Evolutionary conservation across 2,329 filamentous ascomycete genomes (phyloP).

Genomic region (Cryphonectria naterciae): DNA sequence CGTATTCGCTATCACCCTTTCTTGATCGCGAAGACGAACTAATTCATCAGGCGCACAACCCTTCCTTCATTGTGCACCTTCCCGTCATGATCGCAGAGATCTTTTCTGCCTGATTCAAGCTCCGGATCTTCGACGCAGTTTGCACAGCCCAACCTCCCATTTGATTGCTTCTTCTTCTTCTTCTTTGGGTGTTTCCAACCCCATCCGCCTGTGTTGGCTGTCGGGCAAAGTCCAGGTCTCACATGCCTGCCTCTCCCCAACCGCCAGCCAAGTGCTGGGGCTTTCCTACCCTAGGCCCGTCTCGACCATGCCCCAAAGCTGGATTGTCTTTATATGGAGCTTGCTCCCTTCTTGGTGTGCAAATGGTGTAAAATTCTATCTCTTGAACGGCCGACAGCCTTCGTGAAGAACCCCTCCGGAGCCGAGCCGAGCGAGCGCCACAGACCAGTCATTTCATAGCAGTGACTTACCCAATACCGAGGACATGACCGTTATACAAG

Average conservation of each 20-base stretch:
- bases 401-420: not conserved
- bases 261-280: not conserved
- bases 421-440: not conserved
- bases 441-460: conserved; percentile 9
- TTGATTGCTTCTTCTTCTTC: not conserved
- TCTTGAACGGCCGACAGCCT: not conserved
- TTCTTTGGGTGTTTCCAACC: not conserved
- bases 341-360: not conserved
- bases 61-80: not conserved
- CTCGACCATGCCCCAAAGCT: not conserved
- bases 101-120: not conserved
- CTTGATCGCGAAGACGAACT: not conserved
- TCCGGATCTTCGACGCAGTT: not conserved
- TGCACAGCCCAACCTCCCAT: not conserved
- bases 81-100: not conserved
- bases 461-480: conserved; percentile 57
- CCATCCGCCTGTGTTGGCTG: not conserved
- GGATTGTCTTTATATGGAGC: not conserved
- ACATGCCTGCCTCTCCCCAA: not conserved
- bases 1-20: not conserved
- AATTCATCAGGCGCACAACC: not conserved
- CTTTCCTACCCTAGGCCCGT: not conserved
- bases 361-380: not conserved
- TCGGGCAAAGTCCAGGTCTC: not conserved
- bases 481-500: conserved; percentile 61